Evolutionary conservation across 202 grass and related monocot species (phyloP), one percentile per base, ranked within the genome.

Genomic region (Saccharum hybrid): DNA sequence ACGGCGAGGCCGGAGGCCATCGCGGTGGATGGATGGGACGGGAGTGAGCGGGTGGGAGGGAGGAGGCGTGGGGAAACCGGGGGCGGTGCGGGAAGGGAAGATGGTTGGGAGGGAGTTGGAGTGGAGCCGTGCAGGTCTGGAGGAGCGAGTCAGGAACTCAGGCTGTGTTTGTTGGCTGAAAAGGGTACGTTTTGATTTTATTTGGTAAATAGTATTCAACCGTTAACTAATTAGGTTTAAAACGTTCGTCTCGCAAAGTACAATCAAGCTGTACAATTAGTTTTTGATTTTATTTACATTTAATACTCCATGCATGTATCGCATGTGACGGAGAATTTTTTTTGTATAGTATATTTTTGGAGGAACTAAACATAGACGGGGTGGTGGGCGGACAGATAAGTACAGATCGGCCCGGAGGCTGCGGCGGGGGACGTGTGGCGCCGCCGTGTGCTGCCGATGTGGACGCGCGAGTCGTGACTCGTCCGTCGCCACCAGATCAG

Each of bases 371-470:
- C n/a, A n/a, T n/a, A n/a, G n/a, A n/a, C 34, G 18, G 52, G 10
- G 19, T 12, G 60, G 70, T n/a, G n/a, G 77, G 60, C 39, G 46
- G 71, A 51, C 48, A 49, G 48, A 81, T 86, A 81, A 66, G 68
- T 34, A 12, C 19, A 73, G 36, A 71, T 70, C 21, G 7, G 15
- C 9, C 7, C 3, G 4, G 38, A 54, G 26, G 16, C 54, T n/a
- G 2, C 0, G 1, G 12, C 0, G 9, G 33, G 26, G 15, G 76
- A 72, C 83, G 67, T 34, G 42, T 51, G 41, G 56, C 75, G 4
- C 21, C 54, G 66, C 67, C 64, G 3, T 8, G 46, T 62, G 38
- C 74, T 28, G 74, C 51, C 9, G 75, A 79, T 21, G 75, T 72
- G 83, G 75, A 63, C 49, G n/a, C 18, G 71, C 63, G 2, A 9